Conservation (phyloP, 306 rosid genomes). For the Alnus glutinosa region DNA sequence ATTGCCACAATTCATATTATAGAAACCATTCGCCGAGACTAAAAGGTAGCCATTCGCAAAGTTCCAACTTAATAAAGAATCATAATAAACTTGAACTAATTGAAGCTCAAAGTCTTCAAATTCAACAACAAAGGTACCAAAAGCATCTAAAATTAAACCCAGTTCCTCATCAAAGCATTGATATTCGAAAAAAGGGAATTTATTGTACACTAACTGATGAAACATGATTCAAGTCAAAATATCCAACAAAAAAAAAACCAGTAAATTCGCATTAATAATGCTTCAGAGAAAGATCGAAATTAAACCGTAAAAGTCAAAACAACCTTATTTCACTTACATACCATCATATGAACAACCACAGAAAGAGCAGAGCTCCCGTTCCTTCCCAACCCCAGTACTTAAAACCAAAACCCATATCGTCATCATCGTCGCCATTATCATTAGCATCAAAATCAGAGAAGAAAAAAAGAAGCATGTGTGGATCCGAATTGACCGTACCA, state of each 20-base stretch:
- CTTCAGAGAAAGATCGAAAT: constrained; percentile 20
- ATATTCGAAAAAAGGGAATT: not conserved
- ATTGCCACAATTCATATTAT: not conserved
- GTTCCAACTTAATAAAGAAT: not conserved
- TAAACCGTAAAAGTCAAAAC: constrained; percentile 3
- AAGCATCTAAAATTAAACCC: not conserved
- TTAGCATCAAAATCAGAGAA: constrained; percentile 1
- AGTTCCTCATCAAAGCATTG: not conserved
- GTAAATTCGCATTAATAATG: constrained; percentile 8
- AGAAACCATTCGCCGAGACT: not conserved
- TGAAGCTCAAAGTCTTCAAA: not conserved
- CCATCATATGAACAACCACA: constrained; percentile 35
- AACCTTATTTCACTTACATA: constrained; percentile 30
- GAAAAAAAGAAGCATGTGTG: not conserved
- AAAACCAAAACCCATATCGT: constrained; percentile 5
- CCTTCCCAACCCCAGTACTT: not conserved
- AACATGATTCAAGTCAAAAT: constrained; percentile 7
- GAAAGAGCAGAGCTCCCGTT: not conserved
- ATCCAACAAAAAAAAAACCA: not conserved
- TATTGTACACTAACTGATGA: not conserved
- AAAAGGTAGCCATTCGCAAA: not conserved
- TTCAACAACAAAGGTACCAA: not conserved
- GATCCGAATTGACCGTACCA: constrained; percentile 32
- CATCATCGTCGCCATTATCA: constrained; percentile 12
- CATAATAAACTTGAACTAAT: not conserved